phyloP scores from a whole-genome alignment of 352 stramenopile species.

The Halophytophthora batemanensis region DNA sequence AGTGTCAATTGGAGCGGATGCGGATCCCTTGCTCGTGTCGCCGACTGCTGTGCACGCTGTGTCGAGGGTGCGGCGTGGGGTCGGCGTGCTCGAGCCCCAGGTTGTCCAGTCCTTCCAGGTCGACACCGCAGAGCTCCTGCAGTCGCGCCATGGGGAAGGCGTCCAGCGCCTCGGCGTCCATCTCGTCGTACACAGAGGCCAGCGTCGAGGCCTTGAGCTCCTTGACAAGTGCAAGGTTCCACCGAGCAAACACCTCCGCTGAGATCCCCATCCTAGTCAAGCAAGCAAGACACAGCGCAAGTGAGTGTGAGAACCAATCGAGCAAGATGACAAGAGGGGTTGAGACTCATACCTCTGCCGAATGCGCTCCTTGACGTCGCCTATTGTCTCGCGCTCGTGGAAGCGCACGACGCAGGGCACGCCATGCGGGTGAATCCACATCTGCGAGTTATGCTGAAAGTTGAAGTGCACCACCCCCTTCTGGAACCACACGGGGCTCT shows the following conservation, averaged over 20 bases:
- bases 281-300: too few relatives aligned
- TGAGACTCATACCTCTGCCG: constrained; percentile 39
- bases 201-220: constrained; percentile 69
- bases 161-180: constrained; percentile 51
- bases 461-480: constrained; percentile 76
- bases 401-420: constrained; percentile 71
- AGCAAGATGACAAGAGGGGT: not conserved
- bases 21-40: constrained; percentile 83
- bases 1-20: constrained; percentile 65
- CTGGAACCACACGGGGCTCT: constrained; percentile 31
- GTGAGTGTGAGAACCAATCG: not conserved
- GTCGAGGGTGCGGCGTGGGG: constrained; percentile 30
- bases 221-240: constrained; percentile 74
- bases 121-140: constrained; percentile 50
- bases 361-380: constrained; percentile 68
- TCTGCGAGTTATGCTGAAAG: constrained; percentile 48
- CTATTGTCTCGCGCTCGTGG: constrained; percentile 57
- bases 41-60: constrained; percentile 25
- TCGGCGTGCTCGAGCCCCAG: constrained; percentile 79
- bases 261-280: constrained; percentile 67
- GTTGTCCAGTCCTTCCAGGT: constrained; percentile 49
- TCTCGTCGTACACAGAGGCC: constrained; percentile 53
- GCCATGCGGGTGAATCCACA: constrained; percentile 75
- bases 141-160: constrained; percentile 57
- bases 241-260: constrained; percentile 60